Percentiles rank a stretch among this genome's conserved stretches.
phyloP scores from a whole-genome alignment of 2,329 filamentous ascomycete genomes.

The Sporothrix pallida region DNA sequence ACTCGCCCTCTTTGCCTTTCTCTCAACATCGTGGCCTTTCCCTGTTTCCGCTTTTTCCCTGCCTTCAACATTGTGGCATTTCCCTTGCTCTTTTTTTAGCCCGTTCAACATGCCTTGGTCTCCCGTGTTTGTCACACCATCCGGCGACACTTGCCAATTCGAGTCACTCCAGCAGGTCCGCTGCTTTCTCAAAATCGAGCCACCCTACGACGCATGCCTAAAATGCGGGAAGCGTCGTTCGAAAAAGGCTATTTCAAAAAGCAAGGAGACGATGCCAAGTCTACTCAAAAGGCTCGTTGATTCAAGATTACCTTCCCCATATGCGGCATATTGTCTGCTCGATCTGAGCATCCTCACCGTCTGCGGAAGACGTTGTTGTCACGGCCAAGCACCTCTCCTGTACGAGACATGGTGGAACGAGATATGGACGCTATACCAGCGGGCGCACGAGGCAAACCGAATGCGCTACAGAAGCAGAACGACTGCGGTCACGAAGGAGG shows the following conservation, averaged over 20 bases:
- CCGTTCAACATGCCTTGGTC: background rate
- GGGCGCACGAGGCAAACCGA: background rate
- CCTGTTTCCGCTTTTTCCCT: background rate
- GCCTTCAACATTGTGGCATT: background rate
- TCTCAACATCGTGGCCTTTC: background rate
- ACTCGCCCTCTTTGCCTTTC: too few species aligned
- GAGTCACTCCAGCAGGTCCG: background rate
- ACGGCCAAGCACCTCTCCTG: background rate
- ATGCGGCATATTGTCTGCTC: background rate
- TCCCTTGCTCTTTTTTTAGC: background rate
- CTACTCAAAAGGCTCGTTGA: background rate
- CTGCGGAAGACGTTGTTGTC: background rate
- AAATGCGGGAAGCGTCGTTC: background rate
- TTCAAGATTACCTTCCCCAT: background rate
- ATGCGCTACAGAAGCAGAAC: background rate
- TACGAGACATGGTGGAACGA: conserved; percentile 11
- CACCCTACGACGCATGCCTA: background rate
- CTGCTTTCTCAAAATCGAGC: background rate
- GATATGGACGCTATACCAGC: background rate
- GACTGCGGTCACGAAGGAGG: background rate
- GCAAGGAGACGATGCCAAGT: background rate
- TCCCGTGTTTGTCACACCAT: background rate
- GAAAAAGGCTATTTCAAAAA: background rate
- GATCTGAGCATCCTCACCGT: background rate
- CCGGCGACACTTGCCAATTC: background rate